Evolutionary conservation across 371 early-diverging fungal species (phyloP).

Genomic region (Aphelidium insulamus): DNA sequence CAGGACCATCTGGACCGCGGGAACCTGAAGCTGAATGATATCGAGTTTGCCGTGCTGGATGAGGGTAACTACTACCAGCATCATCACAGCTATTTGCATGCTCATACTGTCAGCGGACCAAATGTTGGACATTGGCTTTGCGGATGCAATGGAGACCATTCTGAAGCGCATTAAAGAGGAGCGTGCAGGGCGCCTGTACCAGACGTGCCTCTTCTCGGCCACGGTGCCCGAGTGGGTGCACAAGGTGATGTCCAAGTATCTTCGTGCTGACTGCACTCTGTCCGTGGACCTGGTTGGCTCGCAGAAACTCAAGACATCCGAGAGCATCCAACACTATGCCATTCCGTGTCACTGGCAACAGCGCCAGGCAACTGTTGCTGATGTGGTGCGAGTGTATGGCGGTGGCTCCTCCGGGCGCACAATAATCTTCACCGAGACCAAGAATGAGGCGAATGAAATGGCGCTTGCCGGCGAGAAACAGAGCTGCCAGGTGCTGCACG

Average conservation of each 20-base stretch:
- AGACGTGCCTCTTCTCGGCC: conserved; percentile 68
- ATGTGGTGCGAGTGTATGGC: conserved; percentile 58
- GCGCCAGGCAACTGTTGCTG: conserved; percentile 52
- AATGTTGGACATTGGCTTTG: conserved; percentile 82
- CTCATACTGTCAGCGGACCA: conserved; percentile 32
- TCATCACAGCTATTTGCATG: conserved; percentile 5
- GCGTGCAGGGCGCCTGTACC: conserved; percentile 30
- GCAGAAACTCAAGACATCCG: conserved; percentile 48
- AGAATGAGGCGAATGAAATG: conserved; percentile 72
- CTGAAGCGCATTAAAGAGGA: conserved; percentile 48
- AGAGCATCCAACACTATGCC: conserved; percentile 51
- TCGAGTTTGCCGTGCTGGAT: conserved; percentile 66
- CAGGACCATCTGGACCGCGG: conserved; percentile 82
- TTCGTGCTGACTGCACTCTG: conserved; percentile 56
- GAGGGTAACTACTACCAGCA: conserved; percentile 96
- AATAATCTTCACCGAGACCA: conserved; percentile 81
- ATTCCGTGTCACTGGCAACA: conserved; percentile 56
- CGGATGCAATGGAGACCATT: conserved; percentile 71
- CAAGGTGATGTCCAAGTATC: conserved; percentile 53
- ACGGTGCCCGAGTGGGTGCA: conserved; percentile 69
- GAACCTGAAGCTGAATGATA: conserved; percentile 38
- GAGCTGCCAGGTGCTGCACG: conserved; percentile 75
- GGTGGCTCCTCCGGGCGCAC: conserved; percentile 44
- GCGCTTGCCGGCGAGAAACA: conserved; percentile 49
- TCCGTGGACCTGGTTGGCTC: conserved; percentile 57